A percentile compares a stretch with the other conserved stretches of the same genome.
Evolutionary conservation across 2,329 filamentous ascomycete genomes (phyloP).

Genomic region (Trichoderma aggressivum): DNA sequence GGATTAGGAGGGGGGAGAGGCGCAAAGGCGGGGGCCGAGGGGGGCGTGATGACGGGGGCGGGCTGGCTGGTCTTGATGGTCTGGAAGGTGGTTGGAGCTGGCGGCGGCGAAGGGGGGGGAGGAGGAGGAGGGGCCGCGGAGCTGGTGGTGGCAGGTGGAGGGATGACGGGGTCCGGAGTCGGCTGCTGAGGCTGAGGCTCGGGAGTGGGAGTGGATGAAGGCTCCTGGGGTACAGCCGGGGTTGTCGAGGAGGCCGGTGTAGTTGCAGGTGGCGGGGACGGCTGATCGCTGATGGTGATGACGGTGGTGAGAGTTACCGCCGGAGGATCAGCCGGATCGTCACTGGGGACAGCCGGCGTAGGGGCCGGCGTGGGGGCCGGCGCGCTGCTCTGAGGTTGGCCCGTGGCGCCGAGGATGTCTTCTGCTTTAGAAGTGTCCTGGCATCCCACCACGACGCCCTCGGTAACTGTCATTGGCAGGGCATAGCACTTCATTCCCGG

Average conservation of each 20-base stretch:
- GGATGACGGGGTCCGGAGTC: neutral
- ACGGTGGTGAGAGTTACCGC: conserved; percentile 32
- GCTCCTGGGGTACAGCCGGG: neutral
- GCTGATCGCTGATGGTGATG: conserved; percentile 29
- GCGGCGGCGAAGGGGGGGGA: conserved; percentile 9
- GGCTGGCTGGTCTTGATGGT: conserved; percentile 4
- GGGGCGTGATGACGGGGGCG: neutral
- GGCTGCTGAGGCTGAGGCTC: neutral
- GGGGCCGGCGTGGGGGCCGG: neutral
- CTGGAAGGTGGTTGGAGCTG: conserved; percentile 19
- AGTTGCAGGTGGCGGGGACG: neutral
- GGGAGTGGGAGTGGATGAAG: neutral
- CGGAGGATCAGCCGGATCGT: conserved; percentile 1
- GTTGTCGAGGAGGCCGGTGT: conserved; percentile 16
- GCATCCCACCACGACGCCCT: conserved; percentile 50
- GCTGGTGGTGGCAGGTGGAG: conserved; percentile 20
- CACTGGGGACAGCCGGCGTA: conserved; percentile 11
- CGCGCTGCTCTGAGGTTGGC: conserved; percentile 7
- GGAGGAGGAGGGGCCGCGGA: neutral
- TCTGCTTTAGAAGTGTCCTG: conserved; percentile 39
- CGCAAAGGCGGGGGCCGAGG: neutral
- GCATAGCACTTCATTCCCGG: conserved; percentile 46
- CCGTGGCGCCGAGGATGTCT: conserved; percentile 38
- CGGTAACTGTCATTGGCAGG: conserved; percentile 48
- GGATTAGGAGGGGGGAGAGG: conserved; percentile 18